Base-by-base conservation (phyloP, 2,329 filamentous ascomycete genomes). In the Basipetospora chlamydospora region DNA sequence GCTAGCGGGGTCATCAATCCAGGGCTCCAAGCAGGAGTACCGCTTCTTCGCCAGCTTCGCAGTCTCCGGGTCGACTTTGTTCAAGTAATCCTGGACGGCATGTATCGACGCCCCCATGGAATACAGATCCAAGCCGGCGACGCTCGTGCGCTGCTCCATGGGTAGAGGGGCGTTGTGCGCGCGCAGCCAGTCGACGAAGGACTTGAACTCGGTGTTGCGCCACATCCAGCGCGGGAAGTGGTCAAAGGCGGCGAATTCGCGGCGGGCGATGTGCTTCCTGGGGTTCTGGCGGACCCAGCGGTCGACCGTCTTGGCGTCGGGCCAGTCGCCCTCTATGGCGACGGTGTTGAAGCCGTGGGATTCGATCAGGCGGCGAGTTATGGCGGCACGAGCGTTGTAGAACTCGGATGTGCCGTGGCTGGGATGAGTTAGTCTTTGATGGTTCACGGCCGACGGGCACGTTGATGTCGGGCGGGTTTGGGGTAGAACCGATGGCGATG, bases 211-310 rank as follows among this genome's bases (percentile, higher is more conserved):
- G 11, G 50, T 48, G 41, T 70, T 70, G 9, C 66, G 57, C 66
- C 66, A 70, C 66, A 70, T 70, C 66, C 66, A 70, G 3, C 59
- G 64, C 11, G 66, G 66, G 33, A 70, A 70, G 18, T 65, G 55
- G 26, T 61, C 52, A 44, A 70, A 70, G 5, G 58, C 53, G 26
- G 57, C 54, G 10, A 21, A 20, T 33, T n/a, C n/a, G 7, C 57
- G 48, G 5, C 48, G 45, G 11, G 43, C 46, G 3, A 42, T 42
- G 18, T 36, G 39, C 21, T 38, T 31, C 20, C 58, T 49, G 11
- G 61, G 59, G 11, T 61, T 56, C 34, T 58, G 55, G 6, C 66
- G 58, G 11, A 69, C 62, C 37, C 67, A 68, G 29, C 61, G 56
- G 42, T 70, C 67, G 22, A 70, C 55, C 2, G 54, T 53, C 41